Percentiles rank a stretch among this genome's conserved stretches.
These are phyloP conservation scores for Bipolaris cookei DNA, from an alignment of 2,329 filamentous ascomycete genomes.

Conservation along the genomic window DNA sequence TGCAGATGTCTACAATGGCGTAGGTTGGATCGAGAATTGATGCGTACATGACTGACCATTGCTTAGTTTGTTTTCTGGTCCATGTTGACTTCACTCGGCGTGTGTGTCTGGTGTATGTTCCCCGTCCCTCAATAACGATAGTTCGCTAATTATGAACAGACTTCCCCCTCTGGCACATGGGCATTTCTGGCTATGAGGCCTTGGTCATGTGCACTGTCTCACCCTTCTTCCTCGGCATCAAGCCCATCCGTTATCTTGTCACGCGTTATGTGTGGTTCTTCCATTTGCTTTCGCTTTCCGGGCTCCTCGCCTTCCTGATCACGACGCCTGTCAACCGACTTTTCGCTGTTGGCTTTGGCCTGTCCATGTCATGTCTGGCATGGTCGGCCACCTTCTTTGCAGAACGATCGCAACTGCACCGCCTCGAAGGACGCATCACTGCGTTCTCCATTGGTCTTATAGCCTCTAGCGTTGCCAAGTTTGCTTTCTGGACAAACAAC, in stretches of 20 bases:
- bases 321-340: slow-evolving; percentile 75
- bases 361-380: slow-evolving; percentile 79
- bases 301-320: slow-evolving; percentile 80
- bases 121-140: not conserved
- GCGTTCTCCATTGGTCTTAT: slow-evolving; percentile 84
- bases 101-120: slow-evolving; percentile 89
- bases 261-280: slow-evolving; percentile 71
- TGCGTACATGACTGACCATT: slow-evolving; percentile 11
- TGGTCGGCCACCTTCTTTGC: slow-evolving; percentile 84
- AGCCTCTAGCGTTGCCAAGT: slow-evolving; percentile 86
- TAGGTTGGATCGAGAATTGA: slow-evolving; percentile 55
- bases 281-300: slow-evolving; percentile 78
- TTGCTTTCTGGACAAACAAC: slow-evolving; percentile 92
- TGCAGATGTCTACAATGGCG: slow-evolving; percentile 90
- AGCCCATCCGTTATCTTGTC: slow-evolving; percentile 70
- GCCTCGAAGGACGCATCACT: slow-evolving; percentile 80
- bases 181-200: slow-evolving; percentile 93
- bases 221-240: slow-evolving; percentile 77
- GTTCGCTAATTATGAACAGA: slow-evolving; percentile 57
- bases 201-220: slow-evolving; percentile 85
- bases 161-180: slow-evolving; percentile 99
- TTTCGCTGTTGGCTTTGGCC: slow-evolving; percentile 79
- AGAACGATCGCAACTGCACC: slow-evolving; percentile 73
- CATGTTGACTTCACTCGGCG: slow-evolving; percentile 84
- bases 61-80: slow-evolving; percentile 94